Evolutionary conservation across 768 basidiomycete genomes (phyloP).

Genomic region (Tricholoma saponaceum): DNA sequence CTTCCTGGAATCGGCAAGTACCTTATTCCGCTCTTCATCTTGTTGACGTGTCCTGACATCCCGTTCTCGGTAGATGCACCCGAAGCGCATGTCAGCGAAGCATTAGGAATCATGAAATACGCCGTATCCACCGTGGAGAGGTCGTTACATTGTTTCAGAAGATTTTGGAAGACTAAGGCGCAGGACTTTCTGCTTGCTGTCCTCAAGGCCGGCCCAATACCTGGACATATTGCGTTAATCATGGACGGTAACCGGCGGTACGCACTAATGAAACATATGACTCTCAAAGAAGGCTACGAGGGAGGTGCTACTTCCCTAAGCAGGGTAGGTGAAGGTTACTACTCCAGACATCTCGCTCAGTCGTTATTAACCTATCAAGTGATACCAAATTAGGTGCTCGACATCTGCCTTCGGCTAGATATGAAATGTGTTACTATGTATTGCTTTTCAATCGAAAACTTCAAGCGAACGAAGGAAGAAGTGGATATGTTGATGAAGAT

Average conservation of each 20-base stretch:
- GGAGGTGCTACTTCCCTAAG: conserved; percentile 80
- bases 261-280: conserved; percentile 63
- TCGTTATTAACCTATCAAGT: conserved; percentile 10
- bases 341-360: conserved; percentile 46
- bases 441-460: conserved; percentile 96
- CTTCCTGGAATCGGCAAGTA: no score
- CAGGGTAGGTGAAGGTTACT: conserved; percentile 48
- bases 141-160: no score
- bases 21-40: no score
- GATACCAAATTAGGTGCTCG: no score
- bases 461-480: conserved; percentile 81
- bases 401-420: conserved; percentile 68
- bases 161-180: no score
- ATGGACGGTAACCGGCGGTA: conserved; percentile 98
- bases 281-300: conserved; percentile 74
- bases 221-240: conserved; percentile 87
- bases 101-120: no score
- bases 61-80: no score
- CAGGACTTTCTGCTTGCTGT: conserved; percentile 24
- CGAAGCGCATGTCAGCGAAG: no score
- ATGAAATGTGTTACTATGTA: conserved; percentile 86
- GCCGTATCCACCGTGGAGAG: no score
- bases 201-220: conserved; percentile 80
- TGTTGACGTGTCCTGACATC: no score
- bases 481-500: conserved; percentile 86